Evolutionary conservation across 192 early-diverging fungal genomes (phyloP).

Genomic region (Chytriomyces hyalinus): DNA sequence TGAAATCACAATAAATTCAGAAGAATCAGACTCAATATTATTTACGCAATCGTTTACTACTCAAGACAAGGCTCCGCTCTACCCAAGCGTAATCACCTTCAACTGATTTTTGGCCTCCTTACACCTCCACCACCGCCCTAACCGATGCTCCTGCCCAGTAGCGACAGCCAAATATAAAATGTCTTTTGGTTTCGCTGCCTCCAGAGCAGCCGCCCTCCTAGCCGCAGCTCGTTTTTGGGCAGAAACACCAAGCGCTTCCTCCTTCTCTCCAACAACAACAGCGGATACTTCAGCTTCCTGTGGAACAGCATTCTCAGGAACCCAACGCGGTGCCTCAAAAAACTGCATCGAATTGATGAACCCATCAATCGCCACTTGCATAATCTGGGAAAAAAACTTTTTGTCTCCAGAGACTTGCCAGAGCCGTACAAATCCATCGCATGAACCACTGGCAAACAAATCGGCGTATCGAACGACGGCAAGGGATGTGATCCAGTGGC

Average conservation of each 20-base stretch:
- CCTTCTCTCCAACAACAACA: neutral
- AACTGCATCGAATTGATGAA: slow-evolving; percentile 62
- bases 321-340: slow-evolving; percentile 51
- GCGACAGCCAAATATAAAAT: slow-evolving; percentile 67
- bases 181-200: slow-evolving; percentile 30
- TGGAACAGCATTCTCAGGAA: neutral
- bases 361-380: slow-evolving; percentile 67
- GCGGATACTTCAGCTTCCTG: neutral
- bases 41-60: too few relatives aligned
- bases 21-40: too few relatives aligned
- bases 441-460: slow-evolving; percentile 86
- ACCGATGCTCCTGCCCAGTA: slow-evolving; percentile 85
- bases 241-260: slow-evolving; percentile 11
- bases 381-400: slow-evolving; percentile 63
- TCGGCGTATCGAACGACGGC: slow-evolving; percentile 85
- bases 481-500: slow-evolving; percentile 86
- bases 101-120: slow-evolving; percentile 80
- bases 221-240: slow-evolving; percentile 23
- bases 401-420: slow-evolving; percentile 83
- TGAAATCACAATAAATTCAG: too few relatives aligned
- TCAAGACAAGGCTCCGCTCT: neutral
- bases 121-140: slow-evolving; percentile 87
- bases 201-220: neutral
- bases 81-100: slow-evolving; percentile 71
- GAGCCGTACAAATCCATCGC: slow-evolving; percentile 83